Conservation (phyloP, 371 early-diverging fungal species). For the Saksenaea oblongispora region DNA sequence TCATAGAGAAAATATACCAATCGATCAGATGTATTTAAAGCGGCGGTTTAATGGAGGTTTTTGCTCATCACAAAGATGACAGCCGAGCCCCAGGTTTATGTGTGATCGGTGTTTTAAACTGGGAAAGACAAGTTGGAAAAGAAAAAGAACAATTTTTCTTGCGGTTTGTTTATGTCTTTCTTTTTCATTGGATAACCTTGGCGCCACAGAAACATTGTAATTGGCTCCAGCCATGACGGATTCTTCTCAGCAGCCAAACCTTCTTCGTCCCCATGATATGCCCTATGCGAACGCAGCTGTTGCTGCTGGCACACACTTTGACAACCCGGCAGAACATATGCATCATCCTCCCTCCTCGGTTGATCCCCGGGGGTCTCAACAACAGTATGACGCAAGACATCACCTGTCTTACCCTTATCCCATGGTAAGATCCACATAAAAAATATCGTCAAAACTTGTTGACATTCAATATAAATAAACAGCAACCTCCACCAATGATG, state of each 20-base stretch:
- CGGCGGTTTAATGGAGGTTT: too few relatives aligned
- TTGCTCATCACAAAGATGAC: not conserved
- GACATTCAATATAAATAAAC: not conserved
- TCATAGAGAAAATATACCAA: too few relatives aligned
- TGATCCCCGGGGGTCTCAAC: slow-evolving; percentile 1
- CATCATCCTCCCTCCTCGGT: not conserved
- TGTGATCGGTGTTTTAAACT: not conserved
- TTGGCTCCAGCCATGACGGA: slow-evolving; percentile 4
- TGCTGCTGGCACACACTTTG: not conserved
- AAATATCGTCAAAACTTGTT: not conserved
- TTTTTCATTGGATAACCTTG: slow-evolving; percentile 4
- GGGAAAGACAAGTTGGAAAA: not conserved
- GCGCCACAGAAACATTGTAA: slow-evolving; percentile 4
- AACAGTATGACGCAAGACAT: not conserved
- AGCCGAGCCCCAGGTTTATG: not conserved
- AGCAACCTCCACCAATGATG: slow-evolving; percentile 4
- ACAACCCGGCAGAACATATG: slow-evolving; percentile 3
- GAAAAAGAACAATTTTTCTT: not conserved
- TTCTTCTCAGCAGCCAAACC: slow-evolving; percentile 2
- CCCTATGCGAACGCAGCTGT: slow-evolving; percentile 1
- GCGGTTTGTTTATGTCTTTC: slow-evolving; percentile 1
- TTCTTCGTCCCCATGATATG: slow-evolving; percentile 4
- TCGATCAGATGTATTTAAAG: too few relatives aligned
- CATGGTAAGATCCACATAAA: not conserved
- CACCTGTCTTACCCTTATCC: not conserved